Conservation (phyloP, 352 stramenopile genomes). For the Phytophthora podocarpi region DNA sequence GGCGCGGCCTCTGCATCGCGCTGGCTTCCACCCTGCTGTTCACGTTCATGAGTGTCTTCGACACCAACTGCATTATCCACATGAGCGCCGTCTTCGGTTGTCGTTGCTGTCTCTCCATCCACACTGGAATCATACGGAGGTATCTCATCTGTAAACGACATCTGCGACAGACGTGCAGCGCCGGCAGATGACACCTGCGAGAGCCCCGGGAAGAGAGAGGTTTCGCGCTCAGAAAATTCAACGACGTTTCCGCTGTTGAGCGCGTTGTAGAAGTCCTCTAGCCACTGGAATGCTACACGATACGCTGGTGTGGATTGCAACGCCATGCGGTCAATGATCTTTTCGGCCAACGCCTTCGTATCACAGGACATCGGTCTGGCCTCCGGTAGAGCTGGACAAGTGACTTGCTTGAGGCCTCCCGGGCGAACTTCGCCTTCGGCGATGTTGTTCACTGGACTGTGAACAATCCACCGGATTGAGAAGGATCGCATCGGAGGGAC, state of each 20-base stretch:
- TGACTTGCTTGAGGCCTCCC: too few species aligned
- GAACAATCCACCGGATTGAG: not conserved
- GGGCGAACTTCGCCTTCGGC: too few species aligned
- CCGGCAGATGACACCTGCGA: not conserved
- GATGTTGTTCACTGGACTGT: slow-evolving; percentile 12
- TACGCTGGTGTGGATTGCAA: slow-evolving; percentile 18
- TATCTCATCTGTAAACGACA: too few species aligned
- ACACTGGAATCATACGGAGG: too few species aligned
- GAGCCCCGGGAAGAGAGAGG: not conserved
- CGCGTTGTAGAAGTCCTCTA: slow-evolving; percentile 10
- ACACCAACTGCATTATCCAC: too few species aligned
- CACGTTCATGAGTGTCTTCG: too few species aligned
- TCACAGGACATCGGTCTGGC: too few species aligned
- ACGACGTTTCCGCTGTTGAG: not conserved
- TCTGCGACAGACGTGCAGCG: not conserved
- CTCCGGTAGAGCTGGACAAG: too few species aligned
- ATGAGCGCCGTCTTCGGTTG: too few species aligned
- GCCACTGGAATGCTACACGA: slow-evolving; percentile 1
- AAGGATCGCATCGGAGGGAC: slow-evolving; percentile 1
- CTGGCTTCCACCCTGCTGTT: too few species aligned
- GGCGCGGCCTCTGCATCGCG: too few species aligned
- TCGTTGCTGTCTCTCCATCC: too few species aligned
- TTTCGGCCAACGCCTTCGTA: not conserved
- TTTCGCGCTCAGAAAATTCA: not conserved
- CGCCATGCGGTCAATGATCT: not conserved